Conservation (phyloP, 129 eudicot species). For the Mikania micrantha region DNA sequence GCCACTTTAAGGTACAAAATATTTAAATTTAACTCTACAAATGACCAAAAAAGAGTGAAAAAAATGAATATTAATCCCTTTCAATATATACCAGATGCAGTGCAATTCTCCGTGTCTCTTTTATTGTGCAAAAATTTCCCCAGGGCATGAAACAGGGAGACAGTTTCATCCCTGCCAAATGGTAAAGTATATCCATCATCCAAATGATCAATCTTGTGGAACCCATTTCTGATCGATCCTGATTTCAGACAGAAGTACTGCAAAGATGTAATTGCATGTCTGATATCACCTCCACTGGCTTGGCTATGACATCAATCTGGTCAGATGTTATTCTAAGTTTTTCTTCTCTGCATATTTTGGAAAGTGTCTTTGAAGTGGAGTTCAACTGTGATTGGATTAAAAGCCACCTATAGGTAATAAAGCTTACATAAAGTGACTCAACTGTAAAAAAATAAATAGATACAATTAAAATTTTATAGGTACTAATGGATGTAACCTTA, state of each 20-base stretch:
- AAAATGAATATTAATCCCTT: too few relatives aligned
- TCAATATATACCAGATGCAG: slow-evolving; percentile 39
- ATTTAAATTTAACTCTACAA: not conserved
- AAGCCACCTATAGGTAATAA: slow-evolving; percentile 58
- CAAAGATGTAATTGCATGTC: slow-evolving; percentile 83
- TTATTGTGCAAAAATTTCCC: slow-evolving; percentile 96
- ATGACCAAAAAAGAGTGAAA: not conserved
- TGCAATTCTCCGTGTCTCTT: slow-evolving; percentile 48
- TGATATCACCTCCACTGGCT: slow-evolving; percentile 92
- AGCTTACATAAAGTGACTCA: slow-evolving; percentile 5
- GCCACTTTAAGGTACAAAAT: not conserved
- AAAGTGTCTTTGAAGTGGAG: slow-evolving; percentile 61
- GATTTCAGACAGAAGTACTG: slow-evolving; percentile 69
- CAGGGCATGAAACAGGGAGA: slow-evolving; percentile 86
- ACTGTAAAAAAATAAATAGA: not conserved
- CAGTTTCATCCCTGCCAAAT: slow-evolving; percentile 89
- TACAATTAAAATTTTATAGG: not conserved
- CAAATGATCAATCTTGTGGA: slow-evolving; percentile 12
- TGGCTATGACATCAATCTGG: slow-evolving; percentile 67
- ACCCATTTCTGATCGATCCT: slow-evolving; percentile 25
- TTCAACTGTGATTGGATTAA: slow-evolving; percentile 85
- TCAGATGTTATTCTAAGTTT: slow-evolving; percentile 36
- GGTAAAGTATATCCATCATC: slow-evolving; percentile 38
- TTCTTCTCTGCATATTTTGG: slow-evolving; percentile 67
- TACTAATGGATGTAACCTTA: slow-evolving; percentile 60